Base-by-base conservation (phyloP, 2,329 filamentous ascomycete genomes). In the Botrytis cinerea region DNA sequence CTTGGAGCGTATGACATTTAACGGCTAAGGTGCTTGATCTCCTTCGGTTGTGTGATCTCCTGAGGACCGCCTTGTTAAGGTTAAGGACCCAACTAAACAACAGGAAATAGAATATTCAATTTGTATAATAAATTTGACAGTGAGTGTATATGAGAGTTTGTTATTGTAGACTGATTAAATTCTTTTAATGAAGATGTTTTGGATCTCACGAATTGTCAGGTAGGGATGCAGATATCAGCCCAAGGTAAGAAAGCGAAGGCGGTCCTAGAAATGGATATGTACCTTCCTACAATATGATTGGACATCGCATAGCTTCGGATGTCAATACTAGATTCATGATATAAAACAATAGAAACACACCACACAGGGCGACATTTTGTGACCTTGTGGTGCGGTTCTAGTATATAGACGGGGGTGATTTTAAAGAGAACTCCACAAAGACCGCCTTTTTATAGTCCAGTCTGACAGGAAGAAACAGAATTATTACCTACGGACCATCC, bases 311-410 rank as follows among this genome's bases (percentile, higher is more conserved):
- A 68, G 28, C 20, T 70, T n/a, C 10, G 35, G 25, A 46, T 20
- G 25, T 20, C 25, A 7, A 38, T 48, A 14, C 60, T 68, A 48
- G 8, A 46, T 9, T 18, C 25, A 40, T 32, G 16, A 40, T 48
- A n/a, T 22, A 1, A 61, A 70, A 10, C n/a, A 22, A 18, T 61
- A 70, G 9, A 1, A 16, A 7, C 54, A 45, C 40, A 20, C 3
- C 7, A 8, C 18, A 4, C 2, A 10, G 0, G 8, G 43, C 22
- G 2, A 8, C 0, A 14, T n/a, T n/a, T 8, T 8, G 6, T 32
- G 25, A 7, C 2, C n/a, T 4, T 48, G 12, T 8, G 10, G 14
- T 40, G 32, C 12, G n/a, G 1, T 0, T 40, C 43, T 68, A 57
- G 66, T 43, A 60, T 6, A 4, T 8, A 2, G 1, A 7, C 6